Evolutionary conservation across 192 early-diverging fungal genomes (phyloP), one percentile per base, ranked within the genome.

Genomic region (Entophlyctis luteolus): DNA sequence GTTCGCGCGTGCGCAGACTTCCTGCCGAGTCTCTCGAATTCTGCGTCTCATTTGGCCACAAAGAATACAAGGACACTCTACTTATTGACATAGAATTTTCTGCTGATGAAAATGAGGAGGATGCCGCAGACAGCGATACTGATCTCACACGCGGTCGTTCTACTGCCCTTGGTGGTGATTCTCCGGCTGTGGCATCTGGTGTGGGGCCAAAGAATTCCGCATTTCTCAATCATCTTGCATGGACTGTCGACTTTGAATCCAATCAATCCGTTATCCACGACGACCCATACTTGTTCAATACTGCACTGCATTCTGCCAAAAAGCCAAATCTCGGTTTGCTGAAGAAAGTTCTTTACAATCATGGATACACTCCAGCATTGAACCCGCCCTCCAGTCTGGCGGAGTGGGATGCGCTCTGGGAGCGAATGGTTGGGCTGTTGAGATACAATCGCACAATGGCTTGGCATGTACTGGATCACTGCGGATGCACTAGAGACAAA

Each of bases 361-460:
- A 67, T 42, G 23, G 42, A 10, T 67, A 42, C 46, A 36, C 38
- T 36, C 65, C 65, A 2, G 65, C 31, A 14, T 36, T 67, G 35
- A 38, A 38, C n/a, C 53, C 65, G 18, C n/a, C 31, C 12, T 4
- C 16, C 27, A n/a, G n/a, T n/a, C n/a, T n/a, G n/a, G n/a, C n/a
- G n/a, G n/a, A n/a, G n/a, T n/a, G n/a, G n/a, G n/a, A n/a, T n/a
- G n/a, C n/a, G n/a, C n/a, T n/a, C n/a, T n/a, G n/a, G n/a, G n/a
- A n/a, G n/a, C n/a, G n/a, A n/a, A n/a, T n/a, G n/a, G n/a, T n/a
- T n/a, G n/a, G n/a, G n/a, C n/a, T n/a, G n/a, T n/a, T n/a, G n/a
- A n/a, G 10, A 38, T 27, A 14, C 35, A 28, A 46, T 60, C 25
- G 39, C 39, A 45, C 47, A 45, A 60, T 8, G 10, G 10, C 29